phyloP scores from a whole-genome alignment of 352 stramenopile genomes.

The Globisporangium lucens region DNA sequence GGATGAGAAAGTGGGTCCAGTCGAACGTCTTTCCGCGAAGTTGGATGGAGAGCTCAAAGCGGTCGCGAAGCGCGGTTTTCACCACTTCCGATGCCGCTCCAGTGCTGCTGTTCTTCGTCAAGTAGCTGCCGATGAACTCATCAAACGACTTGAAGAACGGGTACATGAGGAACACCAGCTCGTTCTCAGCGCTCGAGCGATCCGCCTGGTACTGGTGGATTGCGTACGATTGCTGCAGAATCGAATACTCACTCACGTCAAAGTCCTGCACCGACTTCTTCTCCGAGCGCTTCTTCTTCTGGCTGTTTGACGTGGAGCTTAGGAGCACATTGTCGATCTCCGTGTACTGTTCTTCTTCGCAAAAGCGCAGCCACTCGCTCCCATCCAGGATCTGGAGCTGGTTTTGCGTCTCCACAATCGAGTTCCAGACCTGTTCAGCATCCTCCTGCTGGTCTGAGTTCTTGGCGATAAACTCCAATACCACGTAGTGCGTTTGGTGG shows the following conservation, averaged over 20 bases:
- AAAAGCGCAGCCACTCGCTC: conserved; percentile 68
- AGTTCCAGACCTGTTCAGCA: conserved; percentile 34
- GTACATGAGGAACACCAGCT: conserved; percentile 68
- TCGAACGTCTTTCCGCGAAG: conserved; percentile 50
- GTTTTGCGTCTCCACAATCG: conserved; percentile 32
- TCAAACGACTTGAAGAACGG: conserved; percentile 69
- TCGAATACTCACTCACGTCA: conserved; percentile 44
- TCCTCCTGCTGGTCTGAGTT: conserved; percentile 20
- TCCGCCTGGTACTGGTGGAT: conserved; percentile 76
- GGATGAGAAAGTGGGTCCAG: conserved; percentile 82
- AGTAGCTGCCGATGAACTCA: conserved; percentile 32
- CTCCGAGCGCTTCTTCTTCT: conserved; percentile 22
- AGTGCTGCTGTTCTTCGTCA: conserved; percentile 10
- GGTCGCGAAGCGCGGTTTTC: conserved; percentile 47
- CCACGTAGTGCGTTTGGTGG: conserved; percentile 23
- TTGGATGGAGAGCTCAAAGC: conserved; percentile 80
- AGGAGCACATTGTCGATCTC: conserved; percentile 44
- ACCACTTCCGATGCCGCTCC: conserved; percentile 22
- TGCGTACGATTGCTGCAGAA: conserved; percentile 84
- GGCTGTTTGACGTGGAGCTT: conserved; percentile 14
- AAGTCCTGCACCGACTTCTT: conserved; percentile 21
- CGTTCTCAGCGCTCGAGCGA: conserved; percentile 64
- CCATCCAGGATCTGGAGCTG: conserved; percentile 58
- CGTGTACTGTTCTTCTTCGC: conserved; percentile 60
- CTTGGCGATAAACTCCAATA: conserved; percentile 11